A percentile compares a stretch with the other conserved stretches of the same genome.
These are phyloP conservation scores for Zygoascus biomembranicola DNA, from an alignment of 805 yeast species.

Conservation along the genomic window DNA sequence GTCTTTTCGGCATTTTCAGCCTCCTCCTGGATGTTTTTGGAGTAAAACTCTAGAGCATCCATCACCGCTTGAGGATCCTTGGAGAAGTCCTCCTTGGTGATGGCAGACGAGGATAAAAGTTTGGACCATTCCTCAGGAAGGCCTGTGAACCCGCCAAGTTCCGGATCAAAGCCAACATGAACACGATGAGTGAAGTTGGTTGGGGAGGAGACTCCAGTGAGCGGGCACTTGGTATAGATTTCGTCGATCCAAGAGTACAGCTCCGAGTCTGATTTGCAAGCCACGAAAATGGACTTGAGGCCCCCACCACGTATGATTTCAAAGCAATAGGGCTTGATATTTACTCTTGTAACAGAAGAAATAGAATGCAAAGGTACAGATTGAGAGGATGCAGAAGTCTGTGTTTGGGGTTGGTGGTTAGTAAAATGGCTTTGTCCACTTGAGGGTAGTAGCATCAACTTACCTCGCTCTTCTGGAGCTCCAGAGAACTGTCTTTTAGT, in stretches of 20 bases:
- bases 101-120: slow-evolving; percentile 75
- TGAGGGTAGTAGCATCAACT: neutral
- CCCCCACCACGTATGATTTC: slow-evolving; percentile 48
- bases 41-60: slow-evolving; percentile 79
- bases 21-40: slow-evolving; percentile 14
- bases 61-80: slow-evolving; percentile 91
- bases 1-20: slow-evolving; percentile 10
- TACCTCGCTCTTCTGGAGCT: slow-evolving; percentile 61
- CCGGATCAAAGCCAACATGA: slow-evolving; percentile 84
- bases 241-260: slow-evolving; percentile 87
- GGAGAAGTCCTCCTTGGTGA: slow-evolving; percentile 78
- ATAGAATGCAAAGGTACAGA: slow-evolving; percentile 51
- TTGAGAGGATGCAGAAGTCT: slow-evolving; percentile 15
- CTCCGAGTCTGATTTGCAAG: slow-evolving; percentile 72
- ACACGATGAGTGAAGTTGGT: slow-evolving; percentile 92
- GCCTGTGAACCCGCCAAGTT: slow-evolving; percentile 83
- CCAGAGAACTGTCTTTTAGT: slow-evolving; percentile 63
- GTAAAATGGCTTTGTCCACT: neutral
- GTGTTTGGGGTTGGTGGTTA: neutral
- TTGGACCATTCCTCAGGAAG: slow-evolving; percentile 90
- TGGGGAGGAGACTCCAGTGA: slow-evolving; percentile 70
- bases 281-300: slow-evolving; percentile 58
- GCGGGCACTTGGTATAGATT: slow-evolving; percentile 41
- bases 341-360: slow-evolving; percentile 56
- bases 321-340: slow-evolving; percentile 68